Percentiles rank a stretch among this genome's conserved stretches.
Evolutionary conservation across 306 rosid genomes (phyloP).

Genomic region (Elaeagnus macrophylla): DNA sequence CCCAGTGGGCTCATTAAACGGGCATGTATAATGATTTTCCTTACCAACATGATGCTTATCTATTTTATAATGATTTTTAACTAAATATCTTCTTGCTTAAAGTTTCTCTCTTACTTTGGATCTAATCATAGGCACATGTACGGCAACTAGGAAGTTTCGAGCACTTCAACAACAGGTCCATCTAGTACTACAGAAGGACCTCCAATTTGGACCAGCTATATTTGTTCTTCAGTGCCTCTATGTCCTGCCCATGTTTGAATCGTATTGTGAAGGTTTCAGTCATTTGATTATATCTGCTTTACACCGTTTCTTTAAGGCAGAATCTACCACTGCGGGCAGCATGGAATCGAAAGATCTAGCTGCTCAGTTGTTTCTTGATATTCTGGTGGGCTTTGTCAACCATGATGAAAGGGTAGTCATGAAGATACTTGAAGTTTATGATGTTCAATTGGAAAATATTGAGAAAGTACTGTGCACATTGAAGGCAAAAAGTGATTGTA

Average conservation of each 20-base stretch:
- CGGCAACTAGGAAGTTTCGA: slow-evolving; percentile 80
- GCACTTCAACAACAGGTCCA: slow-evolving; percentile 73
- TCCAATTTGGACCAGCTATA: slow-evolving; percentile 78
- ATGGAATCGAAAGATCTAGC: slow-evolving; percentile 51
- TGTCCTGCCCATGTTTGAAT: slow-evolving; percentile 61
- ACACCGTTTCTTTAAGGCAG: slow-evolving; percentile 50
- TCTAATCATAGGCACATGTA: slow-evolving; percentile 56
- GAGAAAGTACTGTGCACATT: slow-evolving; percentile 49
- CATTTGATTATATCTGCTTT: slow-evolving; percentile 76
- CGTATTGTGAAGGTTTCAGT: slow-evolving; percentile 66
- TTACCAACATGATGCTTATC: background rate
- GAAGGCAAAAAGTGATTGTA: slow-evolving; percentile 27
- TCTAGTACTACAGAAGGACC: slow-evolving; percentile 70
- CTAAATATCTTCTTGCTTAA: slow-evolving; percentile 3
- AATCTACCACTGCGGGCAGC: slow-evolving; percentile 28
- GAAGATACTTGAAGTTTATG: slow-evolving; percentile 63
- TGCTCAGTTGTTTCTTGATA: slow-evolving; percentile 54
- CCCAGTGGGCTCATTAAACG: background rate
- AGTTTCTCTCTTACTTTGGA: background rate
- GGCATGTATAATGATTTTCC: background rate
- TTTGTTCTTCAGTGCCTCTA: slow-evolving; percentile 72
- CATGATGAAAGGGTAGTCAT: slow-evolving; percentile 63
- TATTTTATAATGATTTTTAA: background rate
- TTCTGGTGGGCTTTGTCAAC: slow-evolving; percentile 54
- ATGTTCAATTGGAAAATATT: slow-evolving; percentile 49